These are phyloP conservation scores for Pythium aquatile DNA, from an alignment of 352 stramenopile species.

Conservation along the genomic window DNA sequence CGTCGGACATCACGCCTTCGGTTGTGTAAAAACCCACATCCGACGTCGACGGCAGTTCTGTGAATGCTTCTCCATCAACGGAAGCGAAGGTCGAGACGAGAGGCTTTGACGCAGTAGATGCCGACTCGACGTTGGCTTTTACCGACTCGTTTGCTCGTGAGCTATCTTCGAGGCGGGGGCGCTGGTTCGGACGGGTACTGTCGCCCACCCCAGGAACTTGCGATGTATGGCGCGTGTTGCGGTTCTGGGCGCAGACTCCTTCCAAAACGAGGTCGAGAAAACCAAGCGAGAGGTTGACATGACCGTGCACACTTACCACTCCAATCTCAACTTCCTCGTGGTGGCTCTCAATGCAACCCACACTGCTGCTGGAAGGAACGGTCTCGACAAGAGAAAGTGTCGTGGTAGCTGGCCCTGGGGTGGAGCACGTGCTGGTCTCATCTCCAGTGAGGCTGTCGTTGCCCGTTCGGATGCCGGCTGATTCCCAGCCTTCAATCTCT, in stretches of 20 bases:
- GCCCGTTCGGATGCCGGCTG: background rate
- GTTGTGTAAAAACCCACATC: background rate
- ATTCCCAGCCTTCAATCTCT: background rate
- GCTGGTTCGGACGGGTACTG: background rate
- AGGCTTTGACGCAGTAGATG: background rate
- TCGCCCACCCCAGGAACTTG: background rate
- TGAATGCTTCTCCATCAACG: background rate
- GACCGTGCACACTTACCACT: background rate
- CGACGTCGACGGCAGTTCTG: background rate
- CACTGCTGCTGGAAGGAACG: background rate
- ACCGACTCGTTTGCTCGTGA: background rate
- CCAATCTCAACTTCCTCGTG: too few relatives aligned
- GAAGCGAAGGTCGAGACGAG: conserved; percentile 1
- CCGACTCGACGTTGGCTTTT: background rate
- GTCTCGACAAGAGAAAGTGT: background rate
- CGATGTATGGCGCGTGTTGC: background rate
- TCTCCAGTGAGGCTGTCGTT: background rate
- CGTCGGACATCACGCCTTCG: background rate
- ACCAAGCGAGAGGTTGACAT: background rate
- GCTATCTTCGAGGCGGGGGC: background rate
- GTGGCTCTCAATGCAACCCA: background rate
- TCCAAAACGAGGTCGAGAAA: background rate
- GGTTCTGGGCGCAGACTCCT: background rate
- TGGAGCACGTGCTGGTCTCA: background rate
- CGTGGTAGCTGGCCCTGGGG: background rate